Evolutionary conservation across 2,329 filamentous ascomycete genomes (phyloP).

Genomic region (Aspergillus latus): DNA sequence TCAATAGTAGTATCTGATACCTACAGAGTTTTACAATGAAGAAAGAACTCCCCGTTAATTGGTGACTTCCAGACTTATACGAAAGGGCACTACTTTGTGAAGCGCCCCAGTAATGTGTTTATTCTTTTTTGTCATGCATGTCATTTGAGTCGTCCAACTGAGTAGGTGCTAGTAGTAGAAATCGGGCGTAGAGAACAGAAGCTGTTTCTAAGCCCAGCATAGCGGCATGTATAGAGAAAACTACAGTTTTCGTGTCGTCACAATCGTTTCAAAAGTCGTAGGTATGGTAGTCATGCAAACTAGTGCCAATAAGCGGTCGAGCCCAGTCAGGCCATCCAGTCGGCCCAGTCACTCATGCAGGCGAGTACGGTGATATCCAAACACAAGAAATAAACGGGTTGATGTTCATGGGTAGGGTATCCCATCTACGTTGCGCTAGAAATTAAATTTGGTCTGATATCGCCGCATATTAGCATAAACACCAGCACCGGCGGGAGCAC

Average conservation of each 20-base stretch:
- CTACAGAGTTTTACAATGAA: too few species aligned
- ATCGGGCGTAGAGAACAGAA: not conserved
- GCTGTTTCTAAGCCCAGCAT: not conserved
- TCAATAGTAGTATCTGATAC: too few species aligned
- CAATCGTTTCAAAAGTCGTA: not conserved
- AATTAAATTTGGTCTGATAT: not conserved
- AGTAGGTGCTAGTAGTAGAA: not conserved
- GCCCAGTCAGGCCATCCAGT: not conserved
- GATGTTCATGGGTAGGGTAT: not conserved
- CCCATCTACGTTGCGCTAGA: not conserved
- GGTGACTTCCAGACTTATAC: not conserved
- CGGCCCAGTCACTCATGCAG: not conserved
- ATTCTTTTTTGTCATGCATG: not conserved
- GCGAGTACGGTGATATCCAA: not conserved
- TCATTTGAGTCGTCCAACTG: not conserved
- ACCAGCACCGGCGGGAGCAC: not conserved
- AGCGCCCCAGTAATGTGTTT: not conserved
- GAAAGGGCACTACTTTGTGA: not conserved
- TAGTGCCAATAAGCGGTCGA: not conserved
- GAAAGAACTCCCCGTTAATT: too few species aligned
- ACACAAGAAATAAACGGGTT: not conserved
- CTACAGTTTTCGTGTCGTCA: conserved; percentile 3
- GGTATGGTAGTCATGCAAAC: not conserved
- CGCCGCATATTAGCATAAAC: not conserved
- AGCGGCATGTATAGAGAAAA: not conserved